These are phyloP conservation scores for Epichloe amarillans DNA, from an alignment of 2,329 filamentous ascomycete genomes.

Conservation along the genomic window DNA sequence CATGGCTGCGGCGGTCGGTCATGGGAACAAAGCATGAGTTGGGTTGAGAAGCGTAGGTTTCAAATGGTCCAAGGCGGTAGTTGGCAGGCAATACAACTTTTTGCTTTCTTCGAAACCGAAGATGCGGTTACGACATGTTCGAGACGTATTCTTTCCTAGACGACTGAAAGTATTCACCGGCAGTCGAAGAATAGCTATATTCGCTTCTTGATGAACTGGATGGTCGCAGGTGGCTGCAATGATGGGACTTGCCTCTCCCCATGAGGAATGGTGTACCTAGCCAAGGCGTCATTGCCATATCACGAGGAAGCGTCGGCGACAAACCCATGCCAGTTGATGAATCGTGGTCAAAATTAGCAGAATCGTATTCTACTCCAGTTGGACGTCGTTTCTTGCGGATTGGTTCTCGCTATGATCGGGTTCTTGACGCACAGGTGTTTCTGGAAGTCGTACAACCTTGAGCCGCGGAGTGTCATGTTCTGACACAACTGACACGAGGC, in stretches of 20 bases:
- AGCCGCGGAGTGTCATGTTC: too few relatives aligned
- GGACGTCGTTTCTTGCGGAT: background rate
- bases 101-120: background rate
- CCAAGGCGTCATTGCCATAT: background rate
- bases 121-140: background rate
- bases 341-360: background rate
- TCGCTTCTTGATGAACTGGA: background rate
- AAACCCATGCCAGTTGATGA: background rate
- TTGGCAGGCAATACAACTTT: background rate
- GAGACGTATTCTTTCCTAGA: background rate
- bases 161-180: background rate
- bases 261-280: background rate
- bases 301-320: background rate
- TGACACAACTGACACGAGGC: too few relatives aligned
- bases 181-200: background rate
- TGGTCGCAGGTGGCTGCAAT: background rate
- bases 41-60: background rate
- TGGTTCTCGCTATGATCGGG: too few relatives aligned
- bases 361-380: background rate
- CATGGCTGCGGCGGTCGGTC: background rate
- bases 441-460: too few relatives aligned
- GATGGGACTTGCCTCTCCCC: background rate
- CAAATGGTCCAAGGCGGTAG: background rate
- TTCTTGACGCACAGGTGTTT: too few relatives aligned
- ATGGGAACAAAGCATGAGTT: background rate